Evolutionary conservation across 805 yeast genomes (phyloP), one percentile per base, ranked within the genome.

Genomic region (Hanseniaspora singularis): DNA sequence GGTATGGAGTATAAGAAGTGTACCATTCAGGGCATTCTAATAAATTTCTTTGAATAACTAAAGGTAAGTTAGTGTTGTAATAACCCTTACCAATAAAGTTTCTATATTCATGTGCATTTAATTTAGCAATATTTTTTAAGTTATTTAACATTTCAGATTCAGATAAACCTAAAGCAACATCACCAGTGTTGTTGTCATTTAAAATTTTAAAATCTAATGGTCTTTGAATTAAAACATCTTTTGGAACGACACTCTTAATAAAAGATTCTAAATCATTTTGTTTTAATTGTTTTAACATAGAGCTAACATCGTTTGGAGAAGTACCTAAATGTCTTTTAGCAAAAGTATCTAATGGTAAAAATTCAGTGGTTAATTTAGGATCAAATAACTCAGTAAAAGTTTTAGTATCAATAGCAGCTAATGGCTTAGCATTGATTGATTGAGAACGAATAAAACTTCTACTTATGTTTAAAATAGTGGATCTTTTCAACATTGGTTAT

Each of bases 11-110:
- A 63, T 92, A 92, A 1, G 96, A 86, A 18, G 98, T 92, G 70
- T 92, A 92, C 98, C 98, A 92, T 60, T 87, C 95, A 5, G 98
- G 98, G 51, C 81, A 77, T 64, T 92, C 98, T 49, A 92, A 68
- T 50, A 92, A 64, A 58, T 92, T 92, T 61, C 98, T 77, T 68
- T 85, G 94, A 55, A 92, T 83, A 30, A 89, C 96, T 1, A 94
- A 81, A 0, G 98, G 98, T 38, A 85, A 68, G 44, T 74, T 70
- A 0, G 97, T 89, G 50, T 94, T 94, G 55, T 85, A 82, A 64
- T 89, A 92, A 33, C 98, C 98, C 61, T 84, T 83, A 52, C 98
- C 98, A 50, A 92, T 89, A 55, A 79, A 80, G 33, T 88, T 76
- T 63, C 76, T 76, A 52, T 74, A 73, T 30, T 81, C 71, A 40